These are phyloP conservation scores for Coccomyxa sp. DNA, from an alignment of 139 green algal genomes.

Conservation along the genomic window DNA sequence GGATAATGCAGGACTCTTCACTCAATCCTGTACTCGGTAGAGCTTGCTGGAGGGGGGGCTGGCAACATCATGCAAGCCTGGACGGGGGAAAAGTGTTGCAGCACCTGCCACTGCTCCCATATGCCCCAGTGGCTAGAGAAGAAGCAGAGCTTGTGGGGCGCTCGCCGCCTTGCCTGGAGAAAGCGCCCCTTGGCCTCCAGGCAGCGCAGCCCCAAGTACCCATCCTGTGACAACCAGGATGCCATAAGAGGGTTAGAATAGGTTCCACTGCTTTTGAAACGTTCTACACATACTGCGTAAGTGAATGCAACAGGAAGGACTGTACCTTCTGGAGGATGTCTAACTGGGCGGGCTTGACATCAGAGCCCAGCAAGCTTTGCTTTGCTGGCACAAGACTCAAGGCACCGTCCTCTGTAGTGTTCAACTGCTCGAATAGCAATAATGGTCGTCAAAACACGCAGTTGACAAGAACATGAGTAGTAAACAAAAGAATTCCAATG, in stretches of 20 bases:
- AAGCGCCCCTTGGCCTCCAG: neutral
- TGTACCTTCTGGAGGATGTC: neutral
- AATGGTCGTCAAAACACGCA: too few species aligned
- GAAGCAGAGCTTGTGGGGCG: neutral
- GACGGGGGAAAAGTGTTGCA: neutral
- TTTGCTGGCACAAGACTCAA: too few species aligned
- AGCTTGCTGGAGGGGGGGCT: neutral
- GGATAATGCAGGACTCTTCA: neutral
- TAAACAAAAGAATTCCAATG: too few species aligned
- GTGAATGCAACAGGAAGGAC: neutral
- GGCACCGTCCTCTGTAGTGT: too few species aligned
- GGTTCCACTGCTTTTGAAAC: neutral
- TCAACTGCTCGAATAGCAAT: too few species aligned
- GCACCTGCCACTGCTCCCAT: neutral
- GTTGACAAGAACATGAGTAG: too few species aligned
- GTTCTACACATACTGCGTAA: neutral
- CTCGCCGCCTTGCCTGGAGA: neutral
- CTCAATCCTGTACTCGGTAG: neutral
- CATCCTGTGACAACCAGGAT: neutral
- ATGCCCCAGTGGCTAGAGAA: neutral
- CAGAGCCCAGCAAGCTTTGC: too few species aligned
- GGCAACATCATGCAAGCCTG: neutral
- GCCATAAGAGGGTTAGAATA: neutral
- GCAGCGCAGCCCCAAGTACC: neutral
- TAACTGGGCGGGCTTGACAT: neutral